These are phyloP conservation scores for Rhodotorula taiwanensis DNA, from an alignment of 768 basidiomycete species.

Conservation along the genomic window DNA sequence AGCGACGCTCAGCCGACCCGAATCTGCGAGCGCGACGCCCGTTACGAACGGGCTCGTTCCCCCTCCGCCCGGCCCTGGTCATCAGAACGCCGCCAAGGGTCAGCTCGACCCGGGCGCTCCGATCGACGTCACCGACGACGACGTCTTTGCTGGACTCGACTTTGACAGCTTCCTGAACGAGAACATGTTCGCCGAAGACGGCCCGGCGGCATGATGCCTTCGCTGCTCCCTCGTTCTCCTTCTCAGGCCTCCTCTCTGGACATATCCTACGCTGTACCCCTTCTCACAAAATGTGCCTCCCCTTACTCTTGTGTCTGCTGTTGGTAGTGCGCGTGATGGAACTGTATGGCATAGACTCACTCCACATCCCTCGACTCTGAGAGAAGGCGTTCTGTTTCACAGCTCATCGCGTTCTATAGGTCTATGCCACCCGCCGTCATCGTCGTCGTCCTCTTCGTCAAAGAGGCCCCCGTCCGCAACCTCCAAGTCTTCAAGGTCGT, in stretches of 20 bases:
- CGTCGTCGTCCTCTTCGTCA: background rate
- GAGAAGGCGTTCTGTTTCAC: too few relatives aligned
- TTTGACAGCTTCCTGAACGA: conserved; percentile 29
- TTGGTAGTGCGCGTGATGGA: too few relatives aligned
- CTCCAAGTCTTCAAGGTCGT: background rate
- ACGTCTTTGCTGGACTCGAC: conserved; percentile 25
- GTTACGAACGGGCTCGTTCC: background rate
- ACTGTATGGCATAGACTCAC: too few relatives aligned
- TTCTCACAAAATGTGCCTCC: too few relatives aligned
- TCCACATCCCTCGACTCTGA: too few relatives aligned
- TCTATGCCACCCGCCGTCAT: background rate
- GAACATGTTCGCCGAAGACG: conserved; percentile 31
- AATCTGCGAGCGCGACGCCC: conserved; percentile 3
- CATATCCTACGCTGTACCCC: too few relatives aligned
- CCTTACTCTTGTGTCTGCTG: too few relatives aligned
- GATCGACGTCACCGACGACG: conserved; percentile 12
- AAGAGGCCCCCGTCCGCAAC: background rate
- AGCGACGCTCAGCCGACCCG: background rate
- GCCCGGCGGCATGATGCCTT: too few relatives aligned
- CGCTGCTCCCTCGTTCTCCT: too few relatives aligned
- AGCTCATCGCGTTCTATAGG: background rate
- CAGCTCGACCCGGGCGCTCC: background rate
- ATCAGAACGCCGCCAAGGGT: background rate
- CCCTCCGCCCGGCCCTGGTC: too few relatives aligned
- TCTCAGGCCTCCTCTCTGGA: too few relatives aligned